Conservation (phyloP, 176 grass and related monocot genomes). For the Themeda triandra region DNA sequence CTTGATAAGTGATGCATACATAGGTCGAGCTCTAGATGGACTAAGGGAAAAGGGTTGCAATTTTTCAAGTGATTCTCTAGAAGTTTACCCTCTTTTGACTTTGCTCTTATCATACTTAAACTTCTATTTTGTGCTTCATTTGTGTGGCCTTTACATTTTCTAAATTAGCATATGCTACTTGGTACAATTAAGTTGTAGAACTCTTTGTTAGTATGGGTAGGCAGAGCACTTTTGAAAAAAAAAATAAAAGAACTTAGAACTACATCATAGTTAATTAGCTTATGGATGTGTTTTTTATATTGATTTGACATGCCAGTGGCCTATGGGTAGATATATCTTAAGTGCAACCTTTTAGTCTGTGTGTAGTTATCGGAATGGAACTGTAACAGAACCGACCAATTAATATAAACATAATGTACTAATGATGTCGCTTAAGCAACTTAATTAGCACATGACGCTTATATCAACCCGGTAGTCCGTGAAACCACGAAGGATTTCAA, state of each 20-base stretch:
- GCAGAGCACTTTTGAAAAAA: not conserved
- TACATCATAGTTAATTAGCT: not conserved
- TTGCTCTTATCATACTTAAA: not conserved
- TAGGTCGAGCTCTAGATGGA: not conserved
- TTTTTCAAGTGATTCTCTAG: not conserved
- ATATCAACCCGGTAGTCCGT: no score
- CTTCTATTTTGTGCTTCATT: not conserved
- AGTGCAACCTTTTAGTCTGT: no score
- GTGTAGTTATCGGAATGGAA: no score
- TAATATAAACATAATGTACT: no score
- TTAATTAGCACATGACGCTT: no score
- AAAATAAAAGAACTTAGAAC: not conserved
- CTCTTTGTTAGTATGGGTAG: not conserved
- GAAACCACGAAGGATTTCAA: no score
- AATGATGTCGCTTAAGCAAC: no score
- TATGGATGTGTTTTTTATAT: no score
- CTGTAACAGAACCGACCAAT: no score
- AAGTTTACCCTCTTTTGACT: not conserved
- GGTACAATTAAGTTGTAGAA: not conserved
- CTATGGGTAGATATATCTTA: no score
- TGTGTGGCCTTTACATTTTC: not conserved
- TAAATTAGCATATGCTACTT: not conserved
- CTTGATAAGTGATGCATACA: not conserved
- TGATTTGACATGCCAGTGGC: no score
- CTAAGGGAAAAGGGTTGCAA: not conserved